Conservation (phyloP, 805 yeast genomes). For the Schwanniomyces sp. region DNA sequence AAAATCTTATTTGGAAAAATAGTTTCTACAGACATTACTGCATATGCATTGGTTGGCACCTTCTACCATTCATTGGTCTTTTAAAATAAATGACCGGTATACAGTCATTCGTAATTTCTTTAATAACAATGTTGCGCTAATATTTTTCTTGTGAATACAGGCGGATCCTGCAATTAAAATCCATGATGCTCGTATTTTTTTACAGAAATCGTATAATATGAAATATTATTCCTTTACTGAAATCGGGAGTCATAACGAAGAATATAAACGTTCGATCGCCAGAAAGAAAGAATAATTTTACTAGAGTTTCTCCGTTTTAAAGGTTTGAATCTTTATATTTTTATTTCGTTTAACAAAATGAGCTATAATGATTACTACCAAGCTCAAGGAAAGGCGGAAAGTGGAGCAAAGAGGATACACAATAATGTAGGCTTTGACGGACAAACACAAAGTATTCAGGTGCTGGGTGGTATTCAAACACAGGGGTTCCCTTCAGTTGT, state of each 20-base stretch:
- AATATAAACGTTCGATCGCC: not conserved
- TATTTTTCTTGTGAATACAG: not conserved
- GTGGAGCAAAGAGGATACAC: not conserved
- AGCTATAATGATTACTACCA: not conserved
- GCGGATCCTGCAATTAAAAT: not conserved
- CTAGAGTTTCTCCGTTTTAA: not conserved
- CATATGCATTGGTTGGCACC: not conserved
- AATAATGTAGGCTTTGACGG: not conserved
- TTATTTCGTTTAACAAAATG: not conserved
- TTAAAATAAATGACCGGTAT: not conserved
- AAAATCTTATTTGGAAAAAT: not conserved
- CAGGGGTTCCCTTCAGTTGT: not conserved
- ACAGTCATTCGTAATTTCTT: not conserved
- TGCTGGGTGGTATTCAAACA: not conserved
- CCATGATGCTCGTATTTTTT: slow-evolving; percentile 1
- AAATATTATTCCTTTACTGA: not conserved
- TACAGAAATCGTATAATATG: slow-evolving; percentile 2
- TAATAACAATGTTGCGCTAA: not conserved
- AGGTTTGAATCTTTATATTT: not conserved
- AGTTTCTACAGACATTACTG: not conserved
- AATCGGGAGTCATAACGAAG: not conserved
- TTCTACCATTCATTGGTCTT: not conserved
- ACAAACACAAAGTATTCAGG: not conserved
- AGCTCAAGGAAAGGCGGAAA: not conserved
- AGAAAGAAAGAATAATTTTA: not conserved